phyloP scores from a whole-genome alignment of 2,329 filamentous ascomycete species.

The Incumbomyces delicatus region DNA sequence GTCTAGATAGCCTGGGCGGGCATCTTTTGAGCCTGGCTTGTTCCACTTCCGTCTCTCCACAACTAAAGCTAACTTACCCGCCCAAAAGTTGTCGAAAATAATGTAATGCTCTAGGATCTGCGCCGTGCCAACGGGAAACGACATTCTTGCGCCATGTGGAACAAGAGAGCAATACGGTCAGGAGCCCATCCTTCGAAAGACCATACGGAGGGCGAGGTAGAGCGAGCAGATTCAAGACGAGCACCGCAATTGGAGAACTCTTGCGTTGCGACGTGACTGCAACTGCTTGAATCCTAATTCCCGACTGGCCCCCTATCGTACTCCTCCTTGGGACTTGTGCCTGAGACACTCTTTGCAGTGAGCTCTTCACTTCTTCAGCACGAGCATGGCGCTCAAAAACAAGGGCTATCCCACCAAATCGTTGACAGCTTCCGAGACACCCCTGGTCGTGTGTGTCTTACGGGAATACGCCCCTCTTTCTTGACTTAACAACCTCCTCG shows the following conservation, averaged over 20 bases:
- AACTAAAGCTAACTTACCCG: slow-evolving; percentile 5
- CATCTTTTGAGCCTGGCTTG: slow-evolving; percentile 4
- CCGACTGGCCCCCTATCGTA: slow-evolving; percentile 4
- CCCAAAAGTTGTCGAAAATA: neutral
- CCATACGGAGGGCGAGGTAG: slow-evolving; percentile 2
- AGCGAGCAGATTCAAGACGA: neutral
- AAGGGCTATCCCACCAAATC: slow-evolving; percentile 5
- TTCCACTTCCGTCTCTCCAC: neutral
- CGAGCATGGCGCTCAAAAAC: slow-evolving; percentile 3
- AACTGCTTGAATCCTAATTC: neutral
- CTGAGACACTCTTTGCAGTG: neutral
- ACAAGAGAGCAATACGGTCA: neutral
- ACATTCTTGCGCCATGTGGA: slow-evolving; percentile 4
- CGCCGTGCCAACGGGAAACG: neutral
- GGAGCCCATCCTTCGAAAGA: neutral
- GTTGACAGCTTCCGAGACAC: slow-evolving; percentile 5
- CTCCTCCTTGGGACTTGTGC: neutral
- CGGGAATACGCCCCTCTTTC: slow-evolving; percentile 62
- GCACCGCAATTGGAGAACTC: neutral
- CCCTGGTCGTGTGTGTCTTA: slow-evolving; percentile 36
- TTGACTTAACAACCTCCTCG: slow-evolving; percentile 59
- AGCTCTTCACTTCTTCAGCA: neutral
- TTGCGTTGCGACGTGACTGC: slow-evolving; percentile 3
- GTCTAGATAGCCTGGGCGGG: neutral
- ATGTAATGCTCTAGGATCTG: slow-evolving; percentile 5